Evolutionary conservation across 768 basidiomycete genomes (phyloP).

Genomic region (Rhizopogon sp.): DNA sequence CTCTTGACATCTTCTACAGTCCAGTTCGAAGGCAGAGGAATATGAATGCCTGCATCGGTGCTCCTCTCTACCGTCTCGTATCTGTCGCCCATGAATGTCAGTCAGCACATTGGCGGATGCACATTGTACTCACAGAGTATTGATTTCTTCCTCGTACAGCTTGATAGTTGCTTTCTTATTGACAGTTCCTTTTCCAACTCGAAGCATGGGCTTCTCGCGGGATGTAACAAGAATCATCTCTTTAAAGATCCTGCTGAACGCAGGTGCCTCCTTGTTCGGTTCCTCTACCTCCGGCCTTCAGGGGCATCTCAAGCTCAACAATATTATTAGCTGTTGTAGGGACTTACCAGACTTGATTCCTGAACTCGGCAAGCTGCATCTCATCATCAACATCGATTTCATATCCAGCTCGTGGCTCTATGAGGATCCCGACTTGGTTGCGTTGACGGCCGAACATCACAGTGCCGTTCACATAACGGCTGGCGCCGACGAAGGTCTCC

Average conservation of each 20-base stretch:
- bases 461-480: constrained; percentile 21
- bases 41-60: constrained; percentile 10
- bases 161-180: constrained; percentile 34
- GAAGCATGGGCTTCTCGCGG: constrained; percentile 38
- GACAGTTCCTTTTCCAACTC: constrained; percentile 43
- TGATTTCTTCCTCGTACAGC: constrained; percentile 42
- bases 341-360: constrained; percentile 34
- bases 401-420: constrained; percentile 28
- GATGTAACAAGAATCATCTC: constrained; percentile 47
- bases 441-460: constrained; percentile 37
- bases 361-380: constrained; percentile 22
- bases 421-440: constrained; percentile 22
- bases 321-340: neutral
- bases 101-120: neutral
- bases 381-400: constrained; percentile 27
- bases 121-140: constrained; percentile 30
- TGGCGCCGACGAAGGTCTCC: constrained; percentile 21
- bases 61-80: constrained; percentile 28
- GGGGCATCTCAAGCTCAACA: neutral
- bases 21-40: constrained; percentile 21
- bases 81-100: constrained; percentile 9
- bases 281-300: constrained; percentile 35
- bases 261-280: constrained; percentile 35
- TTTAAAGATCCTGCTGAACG: constrained; percentile 40
- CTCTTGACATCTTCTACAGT: constrained; percentile 7